Evolutionary conservation across 2,329 filamentous ascomycete species (phyloP).

Genomic region (Chrysoporthe cubensis): DNA sequence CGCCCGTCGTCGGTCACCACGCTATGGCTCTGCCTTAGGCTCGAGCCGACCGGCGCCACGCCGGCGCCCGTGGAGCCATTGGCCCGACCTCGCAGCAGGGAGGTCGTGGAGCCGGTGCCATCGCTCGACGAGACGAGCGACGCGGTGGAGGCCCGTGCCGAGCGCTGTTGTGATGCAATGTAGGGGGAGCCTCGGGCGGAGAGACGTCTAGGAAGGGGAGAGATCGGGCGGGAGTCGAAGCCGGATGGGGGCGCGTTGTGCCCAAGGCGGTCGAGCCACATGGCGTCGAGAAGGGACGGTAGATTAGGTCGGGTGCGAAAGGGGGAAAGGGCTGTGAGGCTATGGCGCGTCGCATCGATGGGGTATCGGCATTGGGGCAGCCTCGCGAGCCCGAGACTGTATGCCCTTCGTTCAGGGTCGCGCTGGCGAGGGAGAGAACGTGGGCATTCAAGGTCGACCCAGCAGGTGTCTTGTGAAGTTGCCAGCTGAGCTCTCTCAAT

Average conservation of each 20-base stretch:
- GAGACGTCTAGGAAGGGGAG: conserved; percentile 25
- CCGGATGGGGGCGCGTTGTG: conserved; percentile 14
- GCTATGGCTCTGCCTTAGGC: conserved; percentile 51
- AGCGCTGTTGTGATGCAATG: conserved; percentile 22
- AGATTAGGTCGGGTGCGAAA: conserved; percentile 8
- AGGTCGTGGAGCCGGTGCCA: conserved; percentile 54
- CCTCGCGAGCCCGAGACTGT: background rate
- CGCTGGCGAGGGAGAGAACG: background rate
- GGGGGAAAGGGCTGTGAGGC: background rate
- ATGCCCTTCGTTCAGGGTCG: conserved; percentile 6
- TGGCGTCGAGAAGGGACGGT: conserved; percentile 13
- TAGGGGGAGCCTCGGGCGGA: conserved; percentile 27
- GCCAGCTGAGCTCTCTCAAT: conserved; percentile 4
- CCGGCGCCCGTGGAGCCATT: conserved; percentile 37
- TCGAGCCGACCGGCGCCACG: conserved; percentile 54
- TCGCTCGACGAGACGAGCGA: conserved; percentile 60
- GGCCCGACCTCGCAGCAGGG: conserved; percentile 49
- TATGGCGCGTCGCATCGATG: conserved; percentile 2
- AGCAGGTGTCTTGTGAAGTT: background rate
- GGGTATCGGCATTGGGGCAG: conserved; percentile 2
- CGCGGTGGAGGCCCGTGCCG: conserved; percentile 64
- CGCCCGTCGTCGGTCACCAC: conserved; percentile 45
- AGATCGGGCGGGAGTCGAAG: conserved; percentile 27
- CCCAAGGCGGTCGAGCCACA: conserved; percentile 30
- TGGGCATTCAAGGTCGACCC: background rate